A percentile compares a stretch with the other conserved stretches of the same genome.
These are phyloP conservation scores for Monosporozyma servazzii DNA, from an alignment of 805 yeast genomes.

Conservation along the genomic window DNA sequence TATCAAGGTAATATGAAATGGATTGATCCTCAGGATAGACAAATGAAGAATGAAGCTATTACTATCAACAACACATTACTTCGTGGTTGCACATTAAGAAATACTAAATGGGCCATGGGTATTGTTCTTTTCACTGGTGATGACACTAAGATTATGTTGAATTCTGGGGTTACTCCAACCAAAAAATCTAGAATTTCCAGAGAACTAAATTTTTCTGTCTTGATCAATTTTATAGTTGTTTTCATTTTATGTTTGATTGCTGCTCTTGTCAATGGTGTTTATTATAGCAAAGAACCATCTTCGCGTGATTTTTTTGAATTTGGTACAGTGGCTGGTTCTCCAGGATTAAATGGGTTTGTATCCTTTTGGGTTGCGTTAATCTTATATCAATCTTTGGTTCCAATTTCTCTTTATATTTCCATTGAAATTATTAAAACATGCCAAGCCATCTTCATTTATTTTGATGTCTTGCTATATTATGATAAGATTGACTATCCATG, in stretches of 20 bases:
- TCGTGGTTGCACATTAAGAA: constrained; percentile 72
- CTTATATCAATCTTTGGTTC: constrained; percentile 71
- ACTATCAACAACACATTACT: constrained; percentile 59
- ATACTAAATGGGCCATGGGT: constrained; percentile 79
- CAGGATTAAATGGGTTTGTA: constrained; percentile 61
- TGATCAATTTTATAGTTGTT: constrained; percentile 54
- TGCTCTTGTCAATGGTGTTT: constrained; percentile 64
- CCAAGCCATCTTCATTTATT: constrained; percentile 72
- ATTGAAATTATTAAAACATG: constrained; percentile 77
- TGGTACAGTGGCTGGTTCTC: constrained; percentile 57
- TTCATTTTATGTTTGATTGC: constrained; percentile 61
- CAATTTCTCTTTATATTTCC: constrained; percentile 73
- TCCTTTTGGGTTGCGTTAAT: constrained; percentile 70
- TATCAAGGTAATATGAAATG: constrained; percentile 66
- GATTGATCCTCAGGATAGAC: constrained; percentile 27
- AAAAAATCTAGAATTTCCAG: constrained; percentile 66
- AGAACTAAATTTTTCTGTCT: constrained; percentile 61
- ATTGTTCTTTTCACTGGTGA: constrained; percentile 68
- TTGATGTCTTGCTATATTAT: constrained; percentile 66
- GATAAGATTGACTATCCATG: constrained; percentile 68
- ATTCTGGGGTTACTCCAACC: constrained; percentile 75
- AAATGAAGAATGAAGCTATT: constrained; percentile 46
- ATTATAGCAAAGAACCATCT: constrained; percentile 37
- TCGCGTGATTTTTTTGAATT: constrained; percentile 61
- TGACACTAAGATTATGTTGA: constrained; percentile 75